phyloP scores from a whole-genome alignment of 139 green algal genomes.

The Nannochloris sp. region DNA sequence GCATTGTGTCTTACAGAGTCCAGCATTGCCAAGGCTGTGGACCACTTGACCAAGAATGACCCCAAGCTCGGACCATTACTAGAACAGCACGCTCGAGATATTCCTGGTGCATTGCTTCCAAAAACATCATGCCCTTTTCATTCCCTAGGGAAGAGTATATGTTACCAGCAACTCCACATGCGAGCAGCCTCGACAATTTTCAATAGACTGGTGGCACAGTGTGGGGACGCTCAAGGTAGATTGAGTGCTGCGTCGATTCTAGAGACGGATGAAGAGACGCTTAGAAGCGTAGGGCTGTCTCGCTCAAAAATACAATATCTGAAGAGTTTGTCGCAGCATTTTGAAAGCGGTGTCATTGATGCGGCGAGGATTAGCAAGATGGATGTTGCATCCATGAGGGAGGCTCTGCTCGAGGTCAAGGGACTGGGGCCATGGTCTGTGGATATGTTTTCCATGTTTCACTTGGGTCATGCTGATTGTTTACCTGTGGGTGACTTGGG shows the following conservation, averaged over 20 bases:
- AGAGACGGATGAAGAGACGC: not conserved
- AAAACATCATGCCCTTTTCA: constrained; percentile 24
- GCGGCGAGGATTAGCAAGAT: constrained; percentile 26
- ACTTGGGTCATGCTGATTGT: constrained; percentile 39
- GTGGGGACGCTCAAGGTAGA: not conserved
- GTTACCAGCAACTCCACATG: constrained; percentile 39
- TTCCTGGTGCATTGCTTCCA: constrained; percentile 14
- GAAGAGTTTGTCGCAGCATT: constrained; percentile 28
- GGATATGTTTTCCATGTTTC: constrained; percentile 39
- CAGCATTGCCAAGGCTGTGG: too few species aligned
- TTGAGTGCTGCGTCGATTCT: constrained; percentile 10
- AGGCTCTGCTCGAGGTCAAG: constrained; percentile 24
- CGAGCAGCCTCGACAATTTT: not conserved
- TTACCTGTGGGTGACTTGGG: constrained; percentile 52
- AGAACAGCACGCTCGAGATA: constrained; percentile 16
- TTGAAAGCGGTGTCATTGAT: constrained; percentile 23
- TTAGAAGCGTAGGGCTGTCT: constrained; percentile 20
- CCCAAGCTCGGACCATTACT: constrained; percentile 26
- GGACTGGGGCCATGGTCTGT: constrained; percentile 33
- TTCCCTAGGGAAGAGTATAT: constrained; percentile 34
- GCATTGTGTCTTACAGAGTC: too few species aligned
- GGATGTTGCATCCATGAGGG: constrained; percentile 16
- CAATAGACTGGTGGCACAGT: not conserved
- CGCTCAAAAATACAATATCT: constrained; percentile 35
- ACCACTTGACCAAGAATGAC: constrained; percentile 1